Conservation (phyloP, 371 early-diverging fungal species). For the Actinomucor elegans region DNA sequence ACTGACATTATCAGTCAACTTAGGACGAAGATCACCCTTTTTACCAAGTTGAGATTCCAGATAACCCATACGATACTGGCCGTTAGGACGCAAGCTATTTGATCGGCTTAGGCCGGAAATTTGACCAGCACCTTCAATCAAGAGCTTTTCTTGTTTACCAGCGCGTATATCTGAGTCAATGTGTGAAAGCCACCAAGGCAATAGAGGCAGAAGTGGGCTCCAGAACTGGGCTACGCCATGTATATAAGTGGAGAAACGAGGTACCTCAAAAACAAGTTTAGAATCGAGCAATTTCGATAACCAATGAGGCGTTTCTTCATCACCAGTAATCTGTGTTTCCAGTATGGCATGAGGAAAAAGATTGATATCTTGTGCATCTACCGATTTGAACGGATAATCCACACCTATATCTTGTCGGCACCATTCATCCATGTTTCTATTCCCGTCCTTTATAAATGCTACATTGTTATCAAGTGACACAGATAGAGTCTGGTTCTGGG, state of each 20-base stretch:
- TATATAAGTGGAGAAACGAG: constrained; percentile 94
- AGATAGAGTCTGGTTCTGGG: constrained; percentile 94
- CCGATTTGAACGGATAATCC: constrained; percentile 82
- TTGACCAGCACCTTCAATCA: constrained; percentile 25
- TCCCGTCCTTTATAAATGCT: constrained; percentile 94
- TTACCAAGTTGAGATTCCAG: constrained; percentile 3
- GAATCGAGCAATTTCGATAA: constrained; percentile 71
- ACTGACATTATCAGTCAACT: neutral
- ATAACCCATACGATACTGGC: constrained; percentile 19
- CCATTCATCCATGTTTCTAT: constrained; percentile 82
- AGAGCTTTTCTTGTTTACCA: constrained; percentile 21
- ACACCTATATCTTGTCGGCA: constrained; percentile 83
- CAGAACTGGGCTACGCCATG: constrained; percentile 92
- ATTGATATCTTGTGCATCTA: constrained; percentile 63
- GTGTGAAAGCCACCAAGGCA: constrained; percentile 86
- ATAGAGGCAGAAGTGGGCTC: constrained; percentile 69
- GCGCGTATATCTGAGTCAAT: constrained; percentile 17
- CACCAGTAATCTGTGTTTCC: constrained; percentile 94
- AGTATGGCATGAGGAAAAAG: constrained; percentile 87
- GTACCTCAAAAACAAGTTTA: constrained; percentile 90
- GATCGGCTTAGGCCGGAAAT: constrained; percentile 32
- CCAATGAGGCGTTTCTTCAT: constrained; percentile 58
- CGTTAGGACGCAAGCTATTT: constrained; percentile 38
- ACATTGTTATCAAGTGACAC: constrained; percentile 97
- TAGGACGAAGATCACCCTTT: neutral